Evolutionary conservation across 106 monocot genomes (phyloP).

Genomic region (Agapanthus africanus): DNA sequence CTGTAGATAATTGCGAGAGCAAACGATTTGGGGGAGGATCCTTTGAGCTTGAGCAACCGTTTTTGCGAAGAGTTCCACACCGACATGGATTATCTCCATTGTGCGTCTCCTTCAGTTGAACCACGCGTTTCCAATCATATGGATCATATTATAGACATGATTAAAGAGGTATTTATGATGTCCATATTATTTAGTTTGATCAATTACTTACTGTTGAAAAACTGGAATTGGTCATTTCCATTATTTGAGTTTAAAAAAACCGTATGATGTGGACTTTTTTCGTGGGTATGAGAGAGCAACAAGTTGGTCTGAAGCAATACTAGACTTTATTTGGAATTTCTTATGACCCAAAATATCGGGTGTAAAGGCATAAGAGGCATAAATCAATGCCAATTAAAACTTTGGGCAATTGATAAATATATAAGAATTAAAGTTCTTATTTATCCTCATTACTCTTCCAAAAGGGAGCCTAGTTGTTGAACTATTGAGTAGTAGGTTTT

Average conservation of each 20-base stretch:
- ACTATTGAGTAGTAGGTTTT: neutral
- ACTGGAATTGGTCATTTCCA: neutral
- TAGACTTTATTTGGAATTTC: neutral
- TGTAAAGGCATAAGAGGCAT: neutral
- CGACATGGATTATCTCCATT: slow-evolving; percentile 84
- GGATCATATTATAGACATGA: slow-evolving; percentile 84
- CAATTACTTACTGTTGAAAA: neutral
- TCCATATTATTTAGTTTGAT: neutral
- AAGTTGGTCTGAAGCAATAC: neutral
- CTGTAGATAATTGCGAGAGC: slow-evolving; percentile 97
- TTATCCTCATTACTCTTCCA: neutral
- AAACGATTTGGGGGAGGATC: slow-evolving; percentile 82
- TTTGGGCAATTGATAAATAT: neutral
- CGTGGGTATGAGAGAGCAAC: neutral
- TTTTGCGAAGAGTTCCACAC: slow-evolving; percentile 76
- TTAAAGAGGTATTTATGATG: slow-evolving; percentile 53
- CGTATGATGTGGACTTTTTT: neutral
- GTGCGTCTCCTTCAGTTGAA: slow-evolving; percentile 74
- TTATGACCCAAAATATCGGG: neutral
- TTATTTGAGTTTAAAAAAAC: too few relatives aligned
- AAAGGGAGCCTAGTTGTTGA: neutral
- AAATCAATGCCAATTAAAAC: neutral
- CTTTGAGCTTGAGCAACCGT: slow-evolving; percentile 72
- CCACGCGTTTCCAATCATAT: slow-evolving; percentile 88
- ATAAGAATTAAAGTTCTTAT: neutral